Base-by-base conservation (phyloP, 345 rosid species). In the Ailanthus altissimus region DNA sequence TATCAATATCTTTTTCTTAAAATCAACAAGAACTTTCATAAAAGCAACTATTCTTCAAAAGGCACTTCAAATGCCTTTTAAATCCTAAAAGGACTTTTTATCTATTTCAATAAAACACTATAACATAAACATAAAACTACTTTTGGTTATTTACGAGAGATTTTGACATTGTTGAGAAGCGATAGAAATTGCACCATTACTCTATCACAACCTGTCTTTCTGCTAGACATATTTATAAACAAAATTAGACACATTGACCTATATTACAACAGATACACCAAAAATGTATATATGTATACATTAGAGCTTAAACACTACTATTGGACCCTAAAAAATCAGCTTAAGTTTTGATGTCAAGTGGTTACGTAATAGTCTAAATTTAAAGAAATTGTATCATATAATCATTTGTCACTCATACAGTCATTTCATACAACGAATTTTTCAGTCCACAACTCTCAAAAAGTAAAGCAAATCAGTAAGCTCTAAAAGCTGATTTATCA, bases 131-230 rank as follows among this genome's bases (percentile, higher is more conserved):
- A 20, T 8, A 40, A 38, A 14, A 60, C 8, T 38, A 38, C 6
- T 20, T 40, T 63, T 40, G 25, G 25, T 63, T 38, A 18, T 63
- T 16, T 28, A 28, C 15, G 28, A 62, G 21, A 46, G 68, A 38
- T 20, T 63, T 40, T 40, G 68, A 40, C 1, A 14, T 16, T 63
- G 68, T 40, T 46, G 38, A 63, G 20, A 16, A 63, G 15, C 47
- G 7, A 46, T 3, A 38, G 2, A 18, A 63, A 62, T 16, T 63
- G 68, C 67, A 63, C 15, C 46, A 36, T 63, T 50, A 62, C 15
- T 64, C 67, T 25, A 59, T 51, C 47, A 13, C 21, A 75, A 47
- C 20, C 60, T 49, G 26, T 62, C 77, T n/a, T 72, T 72, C 9
- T n/a, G 47, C 62, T 1, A 1, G 77, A 28, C 26, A 5, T 38